These are phyloP conservation scores for Solanum dulcamara DNA, from an alignment of 257 asterid species.

Conservation along the genomic window DNA sequence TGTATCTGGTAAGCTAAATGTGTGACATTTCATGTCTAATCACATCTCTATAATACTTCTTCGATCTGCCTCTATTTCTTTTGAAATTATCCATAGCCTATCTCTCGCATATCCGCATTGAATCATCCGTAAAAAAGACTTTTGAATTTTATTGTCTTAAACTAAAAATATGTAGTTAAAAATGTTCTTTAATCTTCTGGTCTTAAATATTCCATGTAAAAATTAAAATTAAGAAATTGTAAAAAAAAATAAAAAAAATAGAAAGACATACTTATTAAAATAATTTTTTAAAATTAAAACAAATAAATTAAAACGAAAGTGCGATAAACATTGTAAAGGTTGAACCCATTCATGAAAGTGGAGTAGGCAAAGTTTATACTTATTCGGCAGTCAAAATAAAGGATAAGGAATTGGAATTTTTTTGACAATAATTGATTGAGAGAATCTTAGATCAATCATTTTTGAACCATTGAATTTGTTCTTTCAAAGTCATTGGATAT, in stretches of 20 bases:
- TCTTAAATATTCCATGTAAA: background rate
- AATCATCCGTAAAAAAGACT: background rate
- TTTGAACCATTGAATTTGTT: background rate
- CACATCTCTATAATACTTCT: background rate
- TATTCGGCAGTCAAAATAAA: background rate
- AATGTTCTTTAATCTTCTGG: too few species aligned
- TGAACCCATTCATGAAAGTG: background rate
- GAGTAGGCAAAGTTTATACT: background rate
- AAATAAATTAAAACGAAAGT: background rate
- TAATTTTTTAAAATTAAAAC: background rate
- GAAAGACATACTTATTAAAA: background rate
- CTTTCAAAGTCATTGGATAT: background rate
- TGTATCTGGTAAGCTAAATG: background rate
- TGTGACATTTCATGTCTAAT: background rate
- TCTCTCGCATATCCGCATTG: background rate
- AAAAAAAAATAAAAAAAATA: too few species aligned
- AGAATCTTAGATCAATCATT: background rate
- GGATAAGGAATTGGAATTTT: background rate
- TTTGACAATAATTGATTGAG: background rate
- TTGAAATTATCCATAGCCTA: background rate
- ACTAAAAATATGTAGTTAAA: background rate
- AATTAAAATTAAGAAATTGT: too few species aligned
- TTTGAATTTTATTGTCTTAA: accelerated
- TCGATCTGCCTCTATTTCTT: background rate
- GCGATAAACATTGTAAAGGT: background rate